phyloP scores from a whole-genome alignment of 257 asterid genomes.

The Catharanthus roseus region DNA sequence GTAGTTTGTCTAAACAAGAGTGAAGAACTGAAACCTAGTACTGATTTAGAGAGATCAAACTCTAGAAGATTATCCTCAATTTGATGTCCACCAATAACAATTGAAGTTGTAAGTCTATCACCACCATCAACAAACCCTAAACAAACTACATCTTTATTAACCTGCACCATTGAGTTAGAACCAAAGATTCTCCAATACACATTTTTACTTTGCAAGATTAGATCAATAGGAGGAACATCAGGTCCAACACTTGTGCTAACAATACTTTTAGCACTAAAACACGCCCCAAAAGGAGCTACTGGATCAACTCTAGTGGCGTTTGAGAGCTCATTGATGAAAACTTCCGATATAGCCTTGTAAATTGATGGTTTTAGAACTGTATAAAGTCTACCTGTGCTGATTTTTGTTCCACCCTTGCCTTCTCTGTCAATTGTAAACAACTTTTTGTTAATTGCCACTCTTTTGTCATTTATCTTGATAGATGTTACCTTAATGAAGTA shows the following conservation, averaged over 20 bases:
- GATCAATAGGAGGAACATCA: conserved; percentile 17
- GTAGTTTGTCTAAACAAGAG: conserved; percentile 34
- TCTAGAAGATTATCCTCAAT: conserved; percentile 15
- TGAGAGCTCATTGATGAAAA: neutral
- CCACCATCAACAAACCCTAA: conserved; percentile 23
- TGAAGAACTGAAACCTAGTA: conserved; percentile 44
- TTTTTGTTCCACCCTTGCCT: conserved; percentile 22
- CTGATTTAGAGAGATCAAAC: conserved; percentile 28
- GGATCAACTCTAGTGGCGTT: conserved; percentile 2
- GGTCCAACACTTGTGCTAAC: conserved; percentile 9
- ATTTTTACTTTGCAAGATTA: conserved; percentile 14
- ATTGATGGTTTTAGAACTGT: conserved; percentile 11
- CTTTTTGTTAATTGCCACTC: conserved; percentile 7
- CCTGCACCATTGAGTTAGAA: conserved; percentile 33
- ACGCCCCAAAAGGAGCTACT: conserved; percentile 19
- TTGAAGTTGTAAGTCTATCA: conserved; percentile 5
- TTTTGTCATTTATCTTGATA: conserved; percentile 16
- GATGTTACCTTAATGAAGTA: conserved; percentile 14
- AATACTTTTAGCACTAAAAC: conserved; percentile 6
- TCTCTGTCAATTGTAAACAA: conserved; percentile 3
- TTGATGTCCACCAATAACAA: conserved; percentile 21
- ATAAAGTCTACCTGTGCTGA: conserved; percentile 16
- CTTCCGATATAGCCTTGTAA: conserved; percentile 12
- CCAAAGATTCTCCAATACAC: conserved; percentile 33
- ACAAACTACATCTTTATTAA: conserved; percentile 11